Percentiles rank a stretch among this genome's conserved stretches.
Conservation (phyloP, 495 filamentous ascomycete species). For the Penicillium verhagenii region DNA sequence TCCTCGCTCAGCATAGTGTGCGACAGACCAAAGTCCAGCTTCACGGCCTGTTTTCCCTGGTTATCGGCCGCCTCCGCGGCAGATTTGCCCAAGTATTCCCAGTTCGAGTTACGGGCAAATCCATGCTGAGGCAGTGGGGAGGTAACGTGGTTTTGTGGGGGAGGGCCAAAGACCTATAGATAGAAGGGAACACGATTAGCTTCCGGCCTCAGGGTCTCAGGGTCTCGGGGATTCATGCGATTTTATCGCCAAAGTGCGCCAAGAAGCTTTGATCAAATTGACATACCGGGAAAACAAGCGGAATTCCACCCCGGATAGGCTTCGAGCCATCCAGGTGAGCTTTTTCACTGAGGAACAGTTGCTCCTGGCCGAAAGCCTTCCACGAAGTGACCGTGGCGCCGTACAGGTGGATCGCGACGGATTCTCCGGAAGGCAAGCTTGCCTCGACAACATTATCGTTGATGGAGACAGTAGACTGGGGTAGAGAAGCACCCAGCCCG, state of each 20-base stretch:
- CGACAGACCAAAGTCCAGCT: conserved; percentile 92
- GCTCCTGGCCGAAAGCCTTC: conserved; percentile 82
- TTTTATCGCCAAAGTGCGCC: background rate
- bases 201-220: conserved; percentile 1
- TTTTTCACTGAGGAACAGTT: conserved; percentile 81
- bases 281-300: conserved; percentile 90
- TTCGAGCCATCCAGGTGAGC: conserved; percentile 68
- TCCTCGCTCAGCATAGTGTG: conserved; percentile 64
- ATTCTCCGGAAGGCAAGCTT: conserved; percentile 79
- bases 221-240: background rate
- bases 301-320: conserved; percentile 67
- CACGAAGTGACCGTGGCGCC: conserved; percentile 93
- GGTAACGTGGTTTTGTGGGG: conserved; percentile 68
- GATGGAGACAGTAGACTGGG: conserved; percentile 68
- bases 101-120: conserved; percentile 81
- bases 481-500: conserved; percentile 60
- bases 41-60: conserved; percentile 64
- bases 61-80: conserved; percentile 65
- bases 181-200: conserved; percentile 12
- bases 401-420: conserved; percentile 78
- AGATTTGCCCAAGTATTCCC: conserved; percentile 62
- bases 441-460: conserved; percentile 68
- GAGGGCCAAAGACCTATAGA: conserved; percentile 81
- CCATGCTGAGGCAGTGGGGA: conserved; percentile 85
- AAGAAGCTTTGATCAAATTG: background rate